phyloP scores from a whole-genome alignment of 2,329 filamentous ascomycete genomes.

The Pezicula radicicola region DNA sequence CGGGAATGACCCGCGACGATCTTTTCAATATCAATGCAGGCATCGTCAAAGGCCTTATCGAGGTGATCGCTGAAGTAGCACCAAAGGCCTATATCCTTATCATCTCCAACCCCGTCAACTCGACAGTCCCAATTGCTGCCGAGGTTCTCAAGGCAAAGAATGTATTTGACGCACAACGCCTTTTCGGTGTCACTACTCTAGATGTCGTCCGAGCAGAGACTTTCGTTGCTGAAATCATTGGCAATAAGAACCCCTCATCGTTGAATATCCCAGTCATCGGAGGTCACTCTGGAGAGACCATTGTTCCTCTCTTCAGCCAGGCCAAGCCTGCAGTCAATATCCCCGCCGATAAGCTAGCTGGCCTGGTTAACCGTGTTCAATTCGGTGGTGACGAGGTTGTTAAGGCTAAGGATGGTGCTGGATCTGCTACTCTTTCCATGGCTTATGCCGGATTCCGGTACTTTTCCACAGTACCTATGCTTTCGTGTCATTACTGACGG shows the following conservation, averaged over 20 bases:
- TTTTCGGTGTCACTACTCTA: slow-evolving; percentile 98
- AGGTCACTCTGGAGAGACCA: slow-evolving; percentile 97
- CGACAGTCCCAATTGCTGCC: slow-evolving; percentile 93
- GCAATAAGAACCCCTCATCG: slow-evolving; percentile 78
- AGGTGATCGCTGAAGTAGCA: slow-evolving; percentile 80
- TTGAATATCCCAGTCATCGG: slow-evolving; percentile 89
- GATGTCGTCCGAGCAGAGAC: slow-evolving; percentile 98
- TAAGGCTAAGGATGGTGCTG: slow-evolving; percentile 88
- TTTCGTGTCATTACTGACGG: slow-evolving; percentile 7
- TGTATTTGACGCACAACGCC: slow-evolving; percentile 91
- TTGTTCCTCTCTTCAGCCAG: slow-evolving; percentile 96
- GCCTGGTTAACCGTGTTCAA: slow-evolving; percentile 90
- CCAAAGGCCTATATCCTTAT: slow-evolving; percentile 94
- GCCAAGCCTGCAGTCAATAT: slow-evolving; percentile 76
- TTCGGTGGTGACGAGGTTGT: slow-evolving; percentile 98
- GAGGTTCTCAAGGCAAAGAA: slow-evolving; percentile 93
- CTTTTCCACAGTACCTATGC: slow-evolving; percentile 19
- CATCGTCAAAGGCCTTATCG: slow-evolving; percentile 91
- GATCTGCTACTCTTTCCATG: slow-evolving; percentile 91
- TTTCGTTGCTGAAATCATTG: slow-evolving; percentile 83
- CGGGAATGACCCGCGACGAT: slow-evolving; percentile 98
- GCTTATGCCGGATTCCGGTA: slow-evolving; percentile 92
- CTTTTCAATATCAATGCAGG: slow-evolving; percentile 99
- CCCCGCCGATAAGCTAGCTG: slow-evolving; percentile 85
- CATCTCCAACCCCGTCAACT: slow-evolving; percentile 99